phyloP scores from a whole-genome alignment of 495 filamentous ascomycete genomes.

The Neurospora sp. region DNA sequence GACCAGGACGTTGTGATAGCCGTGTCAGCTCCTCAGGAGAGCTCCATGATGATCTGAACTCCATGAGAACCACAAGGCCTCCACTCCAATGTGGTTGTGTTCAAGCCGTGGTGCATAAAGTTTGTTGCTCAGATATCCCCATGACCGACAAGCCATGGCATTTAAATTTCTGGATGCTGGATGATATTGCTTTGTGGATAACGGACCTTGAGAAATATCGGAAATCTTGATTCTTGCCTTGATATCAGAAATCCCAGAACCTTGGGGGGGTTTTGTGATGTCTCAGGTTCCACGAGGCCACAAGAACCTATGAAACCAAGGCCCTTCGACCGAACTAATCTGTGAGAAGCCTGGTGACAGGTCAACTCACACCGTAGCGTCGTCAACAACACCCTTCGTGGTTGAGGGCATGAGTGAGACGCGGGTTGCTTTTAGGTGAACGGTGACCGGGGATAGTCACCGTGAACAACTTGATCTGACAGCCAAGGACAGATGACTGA shows the following conservation, averaged over 20 bases:
- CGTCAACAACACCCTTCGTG: background rate
- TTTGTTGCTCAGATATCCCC: background rate
- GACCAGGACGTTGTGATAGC: background rate
- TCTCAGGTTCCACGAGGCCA: conserved; percentile 1
- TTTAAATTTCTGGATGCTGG: background rate
- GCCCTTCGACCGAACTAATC: background rate
- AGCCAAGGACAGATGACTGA: background rate
- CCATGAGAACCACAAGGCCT: background rate
- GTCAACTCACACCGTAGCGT: background rate
- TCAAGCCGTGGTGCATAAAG: background rate
- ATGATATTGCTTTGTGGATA: background rate
- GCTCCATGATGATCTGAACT: background rate
- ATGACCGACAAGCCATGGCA: background rate
- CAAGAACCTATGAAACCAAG: background rate
- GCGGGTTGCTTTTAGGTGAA: background rate
- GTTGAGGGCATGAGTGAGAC: background rate
- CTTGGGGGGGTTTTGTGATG: conserved; percentile 1
- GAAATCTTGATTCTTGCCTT: background rate
- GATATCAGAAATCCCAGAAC: background rate
- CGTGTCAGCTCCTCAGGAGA: background rate
- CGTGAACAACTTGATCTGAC: background rate
- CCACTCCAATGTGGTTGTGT: background rate
- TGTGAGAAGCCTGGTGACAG: background rate
- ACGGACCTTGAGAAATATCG: background rate
- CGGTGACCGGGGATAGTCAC: background rate